Conservation (phyloP, 2,329 filamentous ascomycete species). For the Aspergillus carbonarius region DNA sequence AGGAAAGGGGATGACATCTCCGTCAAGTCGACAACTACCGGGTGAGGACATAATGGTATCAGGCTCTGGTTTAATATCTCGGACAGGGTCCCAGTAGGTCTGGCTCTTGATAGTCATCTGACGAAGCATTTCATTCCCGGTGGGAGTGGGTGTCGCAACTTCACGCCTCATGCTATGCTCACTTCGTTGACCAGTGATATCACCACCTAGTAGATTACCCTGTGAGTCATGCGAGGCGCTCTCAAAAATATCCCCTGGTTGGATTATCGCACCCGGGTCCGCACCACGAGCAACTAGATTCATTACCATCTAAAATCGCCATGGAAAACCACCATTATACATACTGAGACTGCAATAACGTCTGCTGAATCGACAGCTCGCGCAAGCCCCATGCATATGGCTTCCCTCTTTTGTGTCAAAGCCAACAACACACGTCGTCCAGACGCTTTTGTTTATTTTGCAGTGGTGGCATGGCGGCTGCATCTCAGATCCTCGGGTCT, state of each 20-base stretch:
- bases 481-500: slow-evolving; percentile 2
- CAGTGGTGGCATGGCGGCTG: slow-evolving; percentile 1
- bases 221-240: too few relatives aligned
- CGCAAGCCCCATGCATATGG: slow-evolving; percentile 3
- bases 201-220: too few relatives aligned
- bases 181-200: too few relatives aligned
- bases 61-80: not conserved
- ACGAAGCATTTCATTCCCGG: not conserved
- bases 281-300: not conserved
- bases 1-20: slow-evolving; percentile 11
- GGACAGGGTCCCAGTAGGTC: not conserved
- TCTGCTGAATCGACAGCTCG: slow-evolving; percentile 9
- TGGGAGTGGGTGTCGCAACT: not conserved
- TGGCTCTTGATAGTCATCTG: not conserved
- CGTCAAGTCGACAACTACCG: not conserved
- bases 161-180: not conserved
- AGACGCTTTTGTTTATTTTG: not conserved
- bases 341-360: not conserved
- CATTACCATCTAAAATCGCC: too few relatives aligned
- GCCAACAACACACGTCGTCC: slow-evolving; percentile 7
- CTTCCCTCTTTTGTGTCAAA: not conserved
- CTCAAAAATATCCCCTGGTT: too few relatives aligned
- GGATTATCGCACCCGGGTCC: too few relatives aligned
- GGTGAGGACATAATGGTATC: not conserved
- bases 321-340: not conserved